A percentile compares a stretch with the other conserved stretches of the same genome.
These are phyloP conservation scores for Magnolia changhungtana DNA, from an alignment of 164 flowering plant species.

Conservation along the genomic window DNA sequence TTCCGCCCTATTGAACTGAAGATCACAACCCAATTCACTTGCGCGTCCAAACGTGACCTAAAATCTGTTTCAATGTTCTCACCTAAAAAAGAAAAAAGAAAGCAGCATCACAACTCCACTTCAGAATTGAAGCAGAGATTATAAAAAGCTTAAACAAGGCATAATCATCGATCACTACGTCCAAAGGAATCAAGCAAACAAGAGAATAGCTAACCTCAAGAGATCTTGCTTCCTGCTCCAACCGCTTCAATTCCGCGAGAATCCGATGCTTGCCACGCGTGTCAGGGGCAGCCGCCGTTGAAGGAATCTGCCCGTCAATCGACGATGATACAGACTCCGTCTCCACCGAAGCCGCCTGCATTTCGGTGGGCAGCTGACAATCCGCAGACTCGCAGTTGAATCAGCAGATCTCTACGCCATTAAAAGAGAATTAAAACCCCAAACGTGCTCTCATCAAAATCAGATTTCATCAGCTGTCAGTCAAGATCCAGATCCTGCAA, in stretches of 20 bases:
- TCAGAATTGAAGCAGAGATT: neutral
- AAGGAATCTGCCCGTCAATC: constrained; percentile 6
- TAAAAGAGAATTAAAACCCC: neutral
- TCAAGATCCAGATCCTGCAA: neutral
- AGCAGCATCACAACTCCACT: neutral
- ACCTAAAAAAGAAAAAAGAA: neutral
- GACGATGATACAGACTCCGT: constrained; percentile 14
- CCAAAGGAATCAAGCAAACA: neutral
- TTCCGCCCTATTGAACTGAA: neutral
- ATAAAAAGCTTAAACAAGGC: neutral
- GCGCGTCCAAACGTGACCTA: neutral
- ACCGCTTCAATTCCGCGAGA: constrained; percentile 75
- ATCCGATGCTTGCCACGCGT: constrained; percentile 80
- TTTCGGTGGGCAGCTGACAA: neutral
- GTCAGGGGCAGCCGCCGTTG: constrained; percentile 29
- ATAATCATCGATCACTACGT: neutral
- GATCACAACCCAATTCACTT: neutral
- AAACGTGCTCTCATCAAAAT: neutral
- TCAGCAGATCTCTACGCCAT: constrained; percentile 3
- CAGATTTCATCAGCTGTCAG: neutral
- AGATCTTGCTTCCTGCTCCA: constrained; percentile 74
- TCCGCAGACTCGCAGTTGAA: neutral
- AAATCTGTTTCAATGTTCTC: neutral
- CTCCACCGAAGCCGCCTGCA: constrained; percentile 5
- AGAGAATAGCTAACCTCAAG: constrained; percentile 51